Conservation (phyloP, 495 filamentous ascomycete species). For the Mycothermus thermophilus region DNA sequence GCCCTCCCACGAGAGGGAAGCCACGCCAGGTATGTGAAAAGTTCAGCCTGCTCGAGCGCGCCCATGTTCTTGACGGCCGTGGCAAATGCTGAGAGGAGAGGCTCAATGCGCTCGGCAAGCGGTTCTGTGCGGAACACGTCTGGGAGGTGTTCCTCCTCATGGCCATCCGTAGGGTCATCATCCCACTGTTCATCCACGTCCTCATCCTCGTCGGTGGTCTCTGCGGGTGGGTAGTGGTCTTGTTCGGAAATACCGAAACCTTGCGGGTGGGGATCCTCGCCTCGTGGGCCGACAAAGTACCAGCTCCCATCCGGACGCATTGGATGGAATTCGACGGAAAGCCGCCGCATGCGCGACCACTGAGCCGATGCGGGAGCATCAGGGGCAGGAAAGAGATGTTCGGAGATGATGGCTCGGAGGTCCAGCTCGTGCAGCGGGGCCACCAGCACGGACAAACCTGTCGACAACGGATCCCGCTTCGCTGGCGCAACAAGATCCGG, state of each 20-base stretch:
- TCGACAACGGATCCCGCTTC: conserved; percentile 13
- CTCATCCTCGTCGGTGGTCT: conserved; percentile 1
- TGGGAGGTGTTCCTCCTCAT: not conserved
- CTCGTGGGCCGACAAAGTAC: conserved; percentile 3
- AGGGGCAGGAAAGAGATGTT: not conserved
- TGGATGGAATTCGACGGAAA: conserved; percentile 2
- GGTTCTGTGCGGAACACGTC: conserved; percentile 3
- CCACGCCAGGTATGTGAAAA: conserved; percentile 15
- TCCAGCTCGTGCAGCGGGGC: conserved; percentile 11
- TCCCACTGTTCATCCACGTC: conserved; percentile 1
- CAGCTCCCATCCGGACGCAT: conserved; percentile 1
- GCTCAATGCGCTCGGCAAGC: conserved; percentile 1
- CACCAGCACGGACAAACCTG: conserved; percentile 12
- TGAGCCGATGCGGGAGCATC: not conserved
- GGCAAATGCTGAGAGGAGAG: conserved; percentile 1
- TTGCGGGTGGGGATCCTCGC: conserved; percentile 1
- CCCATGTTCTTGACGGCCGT: not conserved
- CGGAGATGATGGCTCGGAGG: conserved; percentile 2
- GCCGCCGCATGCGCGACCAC: conserved; percentile 2
- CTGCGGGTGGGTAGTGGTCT: conserved; percentile 1
- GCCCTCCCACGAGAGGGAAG: conserved; percentile 11
- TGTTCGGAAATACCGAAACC: not conserved
- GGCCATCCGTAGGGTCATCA: not conserved
- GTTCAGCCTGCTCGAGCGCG: conserved; percentile 12
- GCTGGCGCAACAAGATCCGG: conserved; percentile 5